Conservation (phyloP, 257 asterid species). For the Solanum pimpinellifolium region DNA sequence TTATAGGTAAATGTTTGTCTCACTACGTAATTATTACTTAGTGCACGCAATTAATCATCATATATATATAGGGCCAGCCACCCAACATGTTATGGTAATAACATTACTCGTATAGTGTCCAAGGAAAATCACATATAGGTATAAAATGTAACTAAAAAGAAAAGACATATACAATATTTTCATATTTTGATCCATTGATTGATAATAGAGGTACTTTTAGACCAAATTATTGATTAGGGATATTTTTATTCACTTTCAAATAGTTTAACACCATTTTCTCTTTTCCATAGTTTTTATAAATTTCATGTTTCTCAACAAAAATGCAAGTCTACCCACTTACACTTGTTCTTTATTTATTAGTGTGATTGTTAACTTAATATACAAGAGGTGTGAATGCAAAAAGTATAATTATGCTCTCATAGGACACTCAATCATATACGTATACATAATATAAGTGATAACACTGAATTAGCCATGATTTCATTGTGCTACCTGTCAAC, state of each 20-base stretch:
- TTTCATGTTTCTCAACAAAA: no score
- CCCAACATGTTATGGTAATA: background rate
- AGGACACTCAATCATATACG: background rate
- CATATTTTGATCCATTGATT: background rate
- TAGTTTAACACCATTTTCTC: no score
- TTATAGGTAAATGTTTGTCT: background rate
- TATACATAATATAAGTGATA: background rate
- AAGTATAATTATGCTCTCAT: background rate
- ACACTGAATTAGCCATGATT: background rate
- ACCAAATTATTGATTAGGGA: no score
- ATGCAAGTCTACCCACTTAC: no score
- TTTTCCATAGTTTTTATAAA: no score
- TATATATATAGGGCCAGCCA: background rate
- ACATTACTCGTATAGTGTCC: background rate
- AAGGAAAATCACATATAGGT: background rate
- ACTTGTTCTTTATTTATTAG: no score
- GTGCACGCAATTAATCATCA: background rate
- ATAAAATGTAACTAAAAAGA: no score
- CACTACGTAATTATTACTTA: background rate
- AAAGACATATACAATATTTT: no score
- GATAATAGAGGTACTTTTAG: no score
- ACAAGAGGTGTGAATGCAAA: background rate
- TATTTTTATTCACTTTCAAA: no score
- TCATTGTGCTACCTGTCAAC: background rate
- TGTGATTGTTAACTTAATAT: background rate